Percentiles rank a stretch among this genome's conserved stretches.
phyloP scores from a whole-genome alignment of 164 flowering plant genomes.

The Aristolochia californica region DNA sequence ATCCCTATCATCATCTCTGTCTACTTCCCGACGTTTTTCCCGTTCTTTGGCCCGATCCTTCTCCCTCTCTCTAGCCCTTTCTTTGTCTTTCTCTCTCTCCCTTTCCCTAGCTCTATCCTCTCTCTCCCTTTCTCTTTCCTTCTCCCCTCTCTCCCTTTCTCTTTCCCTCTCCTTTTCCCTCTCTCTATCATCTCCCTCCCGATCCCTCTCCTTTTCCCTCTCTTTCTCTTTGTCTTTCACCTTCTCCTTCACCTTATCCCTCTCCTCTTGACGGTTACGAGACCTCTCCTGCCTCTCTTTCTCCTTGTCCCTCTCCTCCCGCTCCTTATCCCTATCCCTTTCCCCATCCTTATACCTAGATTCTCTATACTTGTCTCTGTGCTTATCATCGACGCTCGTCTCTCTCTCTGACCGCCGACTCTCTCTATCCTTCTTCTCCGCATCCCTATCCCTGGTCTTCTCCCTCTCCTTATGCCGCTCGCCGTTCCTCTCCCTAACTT shows the following conservation, averaged over 20 bases:
- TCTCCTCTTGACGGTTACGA: not conserved
- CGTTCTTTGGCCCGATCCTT: slow-evolving; percentile 23
- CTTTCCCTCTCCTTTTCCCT: slow-evolving; percentile 8
- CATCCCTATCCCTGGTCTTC: slow-evolving; percentile 15
- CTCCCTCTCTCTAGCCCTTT: slow-evolving; percentile 19
- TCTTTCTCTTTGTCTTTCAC: slow-evolving; percentile 17
- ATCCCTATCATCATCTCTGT: slow-evolving; percentile 33
- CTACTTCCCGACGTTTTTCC: slow-evolving; percentile 30
- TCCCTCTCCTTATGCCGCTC: too few species aligned
- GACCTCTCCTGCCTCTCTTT: slow-evolving; percentile 11
- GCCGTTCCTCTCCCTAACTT: slow-evolving; percentile 20
- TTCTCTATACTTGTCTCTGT: slow-evolving; percentile 22
- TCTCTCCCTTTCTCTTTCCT: slow-evolving; percentile 17
- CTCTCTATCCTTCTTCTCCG: slow-evolving; percentile 19
- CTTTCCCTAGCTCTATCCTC: slow-evolving; percentile 4
- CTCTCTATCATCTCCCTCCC: slow-evolving; percentile 8
- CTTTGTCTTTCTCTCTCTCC: slow-evolving; percentile 11
- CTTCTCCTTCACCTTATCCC: slow-evolving; percentile 7
- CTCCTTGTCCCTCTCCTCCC: slow-evolving; percentile 5
- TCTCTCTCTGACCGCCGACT: slow-evolving; percentile 20
- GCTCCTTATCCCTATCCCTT: slow-evolving; percentile 7
- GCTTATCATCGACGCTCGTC: slow-evolving; percentile 24
- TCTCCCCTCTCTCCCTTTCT: slow-evolving; percentile 13
- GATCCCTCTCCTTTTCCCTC: slow-evolving; percentile 10
- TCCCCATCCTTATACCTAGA: slow-evolving; percentile 26